Evolutionary conservation across 108 stramenopile genomes (phyloP).

Genomic region (Hondaea fermentalgiana): DNA sequence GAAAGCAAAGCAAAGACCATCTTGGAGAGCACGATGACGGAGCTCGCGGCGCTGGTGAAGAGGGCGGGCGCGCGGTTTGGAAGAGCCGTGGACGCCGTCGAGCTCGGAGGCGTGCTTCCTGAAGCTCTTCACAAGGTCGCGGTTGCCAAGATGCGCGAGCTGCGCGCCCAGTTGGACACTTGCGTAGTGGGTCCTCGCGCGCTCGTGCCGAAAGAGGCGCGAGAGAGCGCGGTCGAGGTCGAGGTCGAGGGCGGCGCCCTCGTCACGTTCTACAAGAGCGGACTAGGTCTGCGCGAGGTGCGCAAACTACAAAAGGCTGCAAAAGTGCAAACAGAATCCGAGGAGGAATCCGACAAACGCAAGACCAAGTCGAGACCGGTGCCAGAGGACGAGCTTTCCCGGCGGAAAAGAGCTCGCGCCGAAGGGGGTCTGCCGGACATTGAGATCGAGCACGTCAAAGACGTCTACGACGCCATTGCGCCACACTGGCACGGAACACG

Average conservation of each 20-base stretch:
- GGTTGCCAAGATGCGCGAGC: neutral
- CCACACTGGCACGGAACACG: conserved; percentile 94
- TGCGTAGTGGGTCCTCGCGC: neutral
- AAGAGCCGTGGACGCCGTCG: neutral
- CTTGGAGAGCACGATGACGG: too few species aligned
- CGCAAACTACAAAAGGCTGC: neutral
- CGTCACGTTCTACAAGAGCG: neutral
- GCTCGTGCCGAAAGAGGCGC: neutral
- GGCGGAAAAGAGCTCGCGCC: neutral
- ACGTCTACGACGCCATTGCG: conserved; percentile 90
- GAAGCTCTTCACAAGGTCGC: neutral
- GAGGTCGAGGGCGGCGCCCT: neutral
- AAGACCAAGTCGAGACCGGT: neutral
- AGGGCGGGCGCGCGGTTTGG: neutral
- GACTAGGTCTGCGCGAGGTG: neutral
- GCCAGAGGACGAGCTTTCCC: neutral
- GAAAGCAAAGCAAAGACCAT: too few species aligned
- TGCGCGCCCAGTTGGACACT: neutral
- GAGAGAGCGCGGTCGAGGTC: neutral
- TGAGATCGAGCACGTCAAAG: conserved; percentile 73
- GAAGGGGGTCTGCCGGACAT: conserved; percentile 58
- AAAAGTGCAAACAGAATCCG: neutral
- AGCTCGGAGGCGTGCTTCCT: neutral
- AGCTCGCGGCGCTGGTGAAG: neutral
- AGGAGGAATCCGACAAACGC: neutral